Base-by-base conservation (phyloP, 257 asterid species). In the Parsonsia alboflavescens region DNA sequence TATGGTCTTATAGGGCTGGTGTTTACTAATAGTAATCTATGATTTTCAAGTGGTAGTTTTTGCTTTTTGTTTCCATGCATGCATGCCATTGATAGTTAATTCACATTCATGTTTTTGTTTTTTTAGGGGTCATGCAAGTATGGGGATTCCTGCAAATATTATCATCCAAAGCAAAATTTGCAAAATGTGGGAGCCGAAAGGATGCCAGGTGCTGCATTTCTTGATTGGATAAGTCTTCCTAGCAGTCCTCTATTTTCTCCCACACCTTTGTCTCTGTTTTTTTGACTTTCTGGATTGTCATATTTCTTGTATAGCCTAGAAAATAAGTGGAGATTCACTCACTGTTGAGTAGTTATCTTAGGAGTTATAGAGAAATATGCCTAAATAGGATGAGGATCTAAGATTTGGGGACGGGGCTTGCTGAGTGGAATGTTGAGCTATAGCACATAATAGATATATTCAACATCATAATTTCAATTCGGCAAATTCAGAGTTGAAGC, bases 101-200 rank as follows among this genome's bases (percentile, higher is more conserved):
- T n/a, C 70, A n/a, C 19, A 48, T 3, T 58, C 46, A 16, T 33
- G 10, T 64, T 78, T n/a, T n/a, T 33, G 39, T 33, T 33, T 33
- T 65, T 45, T 22, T 63, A 94, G 99, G 97, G 99, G 15, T 86
- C 86, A n/a, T 94, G 99, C 86, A 92, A 78, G 54, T 86, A 89
- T 75, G 93, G 98, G 71, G 92, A 92, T 78, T 85, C 87, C 68
- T 94, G 97, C 85, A 90, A 84, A 84, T 90, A 88, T 79, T 87
- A 88, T 84, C 99, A 94, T 83, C 99, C 99, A 54, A 85, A 80
- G 85, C 86, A 82, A 75, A 84, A 82, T 68, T 48, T 63, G 61
- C 85, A 73, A 46, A 79, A 70, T 45, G 44, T 71, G 67, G 82
- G 66, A 67, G 24, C 80, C 79, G 85, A 80, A 77, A 84, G 77